These are phyloP conservation scores for Trypanosoma congolense DNA, from an alignment of 208 protist genomes.

Conservation along the genomic window DNA sequence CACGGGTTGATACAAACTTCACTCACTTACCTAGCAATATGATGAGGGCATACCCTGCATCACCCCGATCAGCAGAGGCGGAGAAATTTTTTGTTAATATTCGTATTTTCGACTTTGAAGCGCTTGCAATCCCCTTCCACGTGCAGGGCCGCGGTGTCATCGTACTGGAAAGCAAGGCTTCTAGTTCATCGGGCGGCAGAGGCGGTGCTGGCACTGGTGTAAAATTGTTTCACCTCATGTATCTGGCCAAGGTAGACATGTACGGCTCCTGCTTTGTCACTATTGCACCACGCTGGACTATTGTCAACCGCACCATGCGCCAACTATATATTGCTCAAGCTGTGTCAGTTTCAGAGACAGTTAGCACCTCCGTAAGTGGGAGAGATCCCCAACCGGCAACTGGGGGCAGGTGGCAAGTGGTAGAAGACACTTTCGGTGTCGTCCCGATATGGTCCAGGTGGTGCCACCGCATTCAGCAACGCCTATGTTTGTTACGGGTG, in stretches of 20 bases:
- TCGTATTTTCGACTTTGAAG: slow-evolving; percentile 28
- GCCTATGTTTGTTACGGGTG: slow-evolving; percentile 48
- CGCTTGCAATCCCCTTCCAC: slow-evolving; percentile 63
- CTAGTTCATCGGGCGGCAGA: background rate
- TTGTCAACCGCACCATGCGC: slow-evolving; percentile 71
- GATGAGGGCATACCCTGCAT: slow-evolving; percentile 46
- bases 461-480: slow-evolving; percentile 41
- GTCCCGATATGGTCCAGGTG: slow-evolving; percentile 4
- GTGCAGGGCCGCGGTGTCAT: slow-evolving; percentile 74
- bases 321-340: slow-evolving; percentile 58
- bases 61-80: slow-evolving; percentile 26
- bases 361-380: background rate
- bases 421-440: slow-evolving; percentile 3
- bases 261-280: slow-evolving; percentile 55
- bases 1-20: slow-evolving; percentile 46
- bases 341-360: slow-evolving; percentile 15
- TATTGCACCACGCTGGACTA: slow-evolving; percentile 79
- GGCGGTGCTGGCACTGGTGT: background rate
- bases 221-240: slow-evolving; percentile 62
- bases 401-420: background rate
- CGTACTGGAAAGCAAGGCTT: slow-evolving; percentile 32
- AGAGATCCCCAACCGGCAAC: background rate
- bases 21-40: slow-evolving; percentile 46
- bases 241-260: slow-evolving; percentile 48
- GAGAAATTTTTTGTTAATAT: slow-evolving; percentile 80